Base-by-base conservation (phyloP, 1,139 yeast species). In the Geotrichum candidum region DNA sequence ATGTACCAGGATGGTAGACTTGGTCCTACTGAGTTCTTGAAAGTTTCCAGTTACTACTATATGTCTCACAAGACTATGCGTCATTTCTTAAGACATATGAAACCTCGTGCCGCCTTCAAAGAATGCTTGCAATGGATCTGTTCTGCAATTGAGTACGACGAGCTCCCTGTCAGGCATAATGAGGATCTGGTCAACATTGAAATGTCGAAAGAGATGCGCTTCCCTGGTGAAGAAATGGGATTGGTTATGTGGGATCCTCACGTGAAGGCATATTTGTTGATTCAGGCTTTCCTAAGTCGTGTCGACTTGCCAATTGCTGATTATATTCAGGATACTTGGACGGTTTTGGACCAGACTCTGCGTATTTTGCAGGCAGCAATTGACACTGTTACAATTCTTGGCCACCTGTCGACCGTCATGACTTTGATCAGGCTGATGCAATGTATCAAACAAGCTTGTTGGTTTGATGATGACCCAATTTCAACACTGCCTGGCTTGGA, bases 181-280 rank as follows among this genome's bases (percentile, higher is more conserved):
- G 98, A 94, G 76, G 97, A 92, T 70, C 78, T 92, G 65, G 87
- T 92, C 77, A 94, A 94, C 74, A 84, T 86, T 78, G 98, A 92
- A 70, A 81, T 95, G 83, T 90, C 97, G 1, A 86, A 85, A 65
- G 85, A 85, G 57, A 82, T 91, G 79, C 80, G 95, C 64, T 94
- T 84, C 69, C 86, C 90, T 2, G 95, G 80, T 65, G 69, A 75
- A 53, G 69, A 66, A 27, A 67, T 78, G 57, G 86, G 83, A 61
- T 86, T 86, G 68, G 77, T 86, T 67, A 87, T 91, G 73, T 91
- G 96, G 88, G 97, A 94, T 74, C 98, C 99, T 1, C 98, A 94
- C 73, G 92, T 94, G 66, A 94, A 94, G 72, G 87, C 96, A 0
- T 94, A 84, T 70, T 78, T 94, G 67, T 80, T 94, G 64, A 73